phyloP scores from a whole-genome alignment of 805 yeast species.

The Zygosaccharomyces lentus region DNA sequence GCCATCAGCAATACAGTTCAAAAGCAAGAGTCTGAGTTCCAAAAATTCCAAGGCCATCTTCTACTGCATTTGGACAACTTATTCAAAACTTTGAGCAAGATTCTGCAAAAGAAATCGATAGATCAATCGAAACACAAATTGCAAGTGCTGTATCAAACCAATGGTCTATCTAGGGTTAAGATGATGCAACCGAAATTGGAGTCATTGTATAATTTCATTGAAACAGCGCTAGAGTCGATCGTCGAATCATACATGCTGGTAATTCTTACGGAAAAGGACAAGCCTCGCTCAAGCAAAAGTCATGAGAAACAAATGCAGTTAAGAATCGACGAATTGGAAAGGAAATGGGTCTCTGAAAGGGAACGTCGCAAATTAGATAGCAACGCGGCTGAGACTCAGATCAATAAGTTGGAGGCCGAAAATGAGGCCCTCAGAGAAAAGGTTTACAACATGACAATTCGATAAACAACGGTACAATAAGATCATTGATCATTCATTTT shows the following conservation, averaged over 20 bases:
- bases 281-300: conserved; percentile 15
- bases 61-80: conserved; percentile 46
- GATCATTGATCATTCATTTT: conserved; percentile 6
- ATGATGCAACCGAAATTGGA: conserved; percentile 35
- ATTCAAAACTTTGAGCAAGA: conserved; percentile 47
- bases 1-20: conserved; percentile 21
- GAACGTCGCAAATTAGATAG: conserved; percentile 63
- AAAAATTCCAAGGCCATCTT: conserved; percentile 43
- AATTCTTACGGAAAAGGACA: conserved; percentile 18
- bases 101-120: conserved; percentile 55
- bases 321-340: conserved; percentile 58
- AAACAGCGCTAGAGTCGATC: conserved; percentile 56
- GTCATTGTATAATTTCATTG: conserved; percentile 50
- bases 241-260: conserved; percentile 49
- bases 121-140: conserved; percentile 55
- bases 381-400: conserved; percentile 48
- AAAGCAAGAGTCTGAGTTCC: conserved; percentile 30
- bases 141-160: conserved; percentile 34
- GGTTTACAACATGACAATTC: conserved; percentile 15
- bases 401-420: conserved; percentile 53
- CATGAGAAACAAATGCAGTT: conserved; percentile 40
- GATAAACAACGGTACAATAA: conserved; percentile 5
- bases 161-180: conserved; percentile 24
- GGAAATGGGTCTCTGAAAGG: conserved; percentile 65
- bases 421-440: conserved; percentile 40